phyloP scores from a whole-genome alignment of 805 yeast species.

The Suhomyces sp. region DNA sequence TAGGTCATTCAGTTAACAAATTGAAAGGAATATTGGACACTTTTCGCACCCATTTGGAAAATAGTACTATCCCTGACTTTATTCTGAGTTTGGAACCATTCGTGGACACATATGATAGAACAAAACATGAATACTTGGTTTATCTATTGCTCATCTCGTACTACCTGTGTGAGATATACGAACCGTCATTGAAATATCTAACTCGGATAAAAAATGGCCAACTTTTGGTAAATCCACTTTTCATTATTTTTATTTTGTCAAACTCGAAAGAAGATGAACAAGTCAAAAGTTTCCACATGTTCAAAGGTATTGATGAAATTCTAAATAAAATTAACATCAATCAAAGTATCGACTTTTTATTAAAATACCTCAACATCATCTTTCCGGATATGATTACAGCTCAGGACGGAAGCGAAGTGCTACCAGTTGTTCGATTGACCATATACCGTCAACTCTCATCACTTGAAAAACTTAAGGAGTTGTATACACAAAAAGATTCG shows the following conservation, averaged over 20 bases:
- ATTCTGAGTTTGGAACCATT: neutral
- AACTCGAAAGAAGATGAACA: neutral
- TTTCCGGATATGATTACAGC: constrained; percentile 6
- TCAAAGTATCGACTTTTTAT: constrained; percentile 2
- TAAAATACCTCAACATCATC: constrained; percentile 10
- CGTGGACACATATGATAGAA: constrained; percentile 3
- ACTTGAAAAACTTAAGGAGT: constrained; percentile 1
- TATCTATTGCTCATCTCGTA: constrained; percentile 5
- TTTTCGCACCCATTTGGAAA: neutral
- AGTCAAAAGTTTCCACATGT: constrained; percentile 3
- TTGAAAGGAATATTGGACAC: neutral
- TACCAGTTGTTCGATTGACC: neutral
- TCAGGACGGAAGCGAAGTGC: neutral
- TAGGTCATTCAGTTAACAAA: constrained; percentile 4
- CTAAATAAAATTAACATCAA: neutral
- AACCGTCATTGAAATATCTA: constrained; percentile 7
- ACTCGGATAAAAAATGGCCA: constrained; percentile 12
- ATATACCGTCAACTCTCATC: constrained; percentile 1
- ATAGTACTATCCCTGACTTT: neutral
- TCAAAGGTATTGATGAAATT: constrained; percentile 8
- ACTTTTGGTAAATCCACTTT: constrained; percentile 14
- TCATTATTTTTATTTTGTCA: constrained; percentile 11
- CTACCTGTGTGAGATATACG: constrained; percentile 4
- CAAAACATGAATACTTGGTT: constrained; percentile 10
- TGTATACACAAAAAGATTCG: constrained; percentile 9